A percentile compares a stretch with the other conserved stretches of the same genome.
These are phyloP conservation scores for Trichophyton rubrum DNA, from an alignment of 2,329 filamentous ascomycete genomes.

Conservation along the genomic window DNA sequence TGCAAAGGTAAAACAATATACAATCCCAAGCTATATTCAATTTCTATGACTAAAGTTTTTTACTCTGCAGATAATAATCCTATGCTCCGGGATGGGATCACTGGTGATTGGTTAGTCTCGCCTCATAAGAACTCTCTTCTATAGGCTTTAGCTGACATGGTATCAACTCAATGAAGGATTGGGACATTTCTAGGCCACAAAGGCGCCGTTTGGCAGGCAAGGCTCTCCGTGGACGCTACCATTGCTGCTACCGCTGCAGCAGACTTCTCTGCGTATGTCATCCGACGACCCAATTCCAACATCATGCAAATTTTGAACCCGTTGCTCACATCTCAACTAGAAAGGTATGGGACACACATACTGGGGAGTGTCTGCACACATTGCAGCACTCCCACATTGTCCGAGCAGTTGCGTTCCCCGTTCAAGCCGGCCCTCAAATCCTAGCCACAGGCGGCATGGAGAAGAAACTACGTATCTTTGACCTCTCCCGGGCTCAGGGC, in stretches of 20 bases:
- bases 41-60: background rate
- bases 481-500: slow-evolving; percentile 51
- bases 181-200: slow-evolving; percentile 98
- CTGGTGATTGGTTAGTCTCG: slow-evolving; percentile 66
- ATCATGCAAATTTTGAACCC: background rate
- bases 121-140: slow-evolving; percentile 1
- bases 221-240: slow-evolving; percentile 74
- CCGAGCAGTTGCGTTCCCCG: slow-evolving; percentile 78
- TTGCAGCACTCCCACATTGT: slow-evolving; percentile 93
- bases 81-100: slow-evolving; percentile 92
- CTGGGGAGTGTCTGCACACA: slow-evolving; percentile 75
- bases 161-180: slow-evolving; percentile 45
- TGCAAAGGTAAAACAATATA: slow-evolving; percentile 56
- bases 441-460: slow-evolving; percentile 90
- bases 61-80: slow-evolving; percentile 70
- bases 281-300: background rate
- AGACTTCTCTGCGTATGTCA: slow-evolving; percentile 77
- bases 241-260: slow-evolving; percentile 88
- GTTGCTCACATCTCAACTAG: slow-evolving; percentile 34
- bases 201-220: slow-evolving; percentile 92
- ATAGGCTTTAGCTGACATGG: slow-evolving; percentile 5
- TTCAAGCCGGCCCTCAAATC: slow-evolving; percentile 62
- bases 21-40: background rate
- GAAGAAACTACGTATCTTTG: slow-evolving; percentile 91
- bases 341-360: slow-evolving; percentile 95